Evolutionary conservation across 2,329 filamentous ascomycete genomes (phyloP).

Genomic region (Cladosporium colombiae): DNA sequence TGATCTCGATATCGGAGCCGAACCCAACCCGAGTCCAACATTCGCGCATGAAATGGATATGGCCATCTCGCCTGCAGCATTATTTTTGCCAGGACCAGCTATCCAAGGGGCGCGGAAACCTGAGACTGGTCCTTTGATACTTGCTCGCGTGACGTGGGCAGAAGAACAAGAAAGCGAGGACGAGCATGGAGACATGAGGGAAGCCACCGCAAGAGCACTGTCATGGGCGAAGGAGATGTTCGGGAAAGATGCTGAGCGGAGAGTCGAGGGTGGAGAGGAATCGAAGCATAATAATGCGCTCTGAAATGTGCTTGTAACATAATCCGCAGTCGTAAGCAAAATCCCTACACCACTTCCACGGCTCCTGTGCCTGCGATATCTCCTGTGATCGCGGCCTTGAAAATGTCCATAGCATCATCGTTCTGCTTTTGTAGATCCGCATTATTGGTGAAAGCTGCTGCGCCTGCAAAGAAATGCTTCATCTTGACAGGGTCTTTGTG

Average conservation of each 20-base stretch:
- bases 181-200: not conserved
- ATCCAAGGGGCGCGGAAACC: too few species aligned
- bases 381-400: slow-evolving; percentile 16
- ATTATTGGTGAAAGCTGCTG: slow-evolving; percentile 36
- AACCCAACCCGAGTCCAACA: not conserved
- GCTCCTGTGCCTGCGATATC: not conserved
- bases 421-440: slow-evolving; percentile 36
- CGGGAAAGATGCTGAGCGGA: not conserved
- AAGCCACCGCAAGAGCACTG: not conserved
- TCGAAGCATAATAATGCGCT: not conserved
- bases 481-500: slow-evolving; percentile 34
- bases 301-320: not conserved
- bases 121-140: not conserved
- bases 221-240: slow-evolving; percentile 1
- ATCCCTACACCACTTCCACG: slow-evolving; percentile 13
- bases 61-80: too few species aligned
- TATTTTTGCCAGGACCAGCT: not conserved
- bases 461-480: slow-evolving; percentile 35
- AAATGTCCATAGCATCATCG: slow-evolving; percentile 32
- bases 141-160: not conserved
- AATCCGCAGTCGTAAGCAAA: not conserved
- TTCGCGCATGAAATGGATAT: not conserved
- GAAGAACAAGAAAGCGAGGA: not conserved
- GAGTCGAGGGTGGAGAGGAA: not conserved
- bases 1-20: not conserved